Evolutionary conservation across 495 filamentous ascomycete genomes (phyloP), one percentile per base, ranked within the genome.

Genomic region (Aspergillus coremiiformis): DNA sequence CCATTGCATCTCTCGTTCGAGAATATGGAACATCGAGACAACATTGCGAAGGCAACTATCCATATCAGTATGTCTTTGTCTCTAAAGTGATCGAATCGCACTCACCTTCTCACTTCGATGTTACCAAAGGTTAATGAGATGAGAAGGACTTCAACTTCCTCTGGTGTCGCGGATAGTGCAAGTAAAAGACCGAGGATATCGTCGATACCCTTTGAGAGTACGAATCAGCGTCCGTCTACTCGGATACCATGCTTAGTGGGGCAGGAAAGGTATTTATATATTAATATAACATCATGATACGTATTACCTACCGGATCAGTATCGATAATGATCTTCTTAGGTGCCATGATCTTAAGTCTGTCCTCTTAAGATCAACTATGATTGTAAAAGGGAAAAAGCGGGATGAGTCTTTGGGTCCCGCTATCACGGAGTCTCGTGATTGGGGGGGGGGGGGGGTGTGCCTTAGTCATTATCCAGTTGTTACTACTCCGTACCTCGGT

Each of bases 121-220:
- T 99, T 99, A 24, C 93, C 93, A 66, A 90, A 96, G 0, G 88
- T 95, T 39, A 96, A 77, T 0, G 91, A 95, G 30, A 99, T 82
- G 53, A 99, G 73, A n/a, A 86, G 66, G 21, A 97, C 74, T 62
- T 97, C 88, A 15, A 97, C 75, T 55, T 96, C 92, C 56, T 95
- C 85, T 0, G 85, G 77, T n/a, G 76, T 78, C 17, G 90, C 84
- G 14, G 88, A 84, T 47, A 96, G 79, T 6, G 93, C 92, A 8
- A 97, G 80, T 44, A 98, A 73, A 57, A 89, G 67, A 7, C 89
- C 94, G 33, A 96, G 76, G 44, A 94, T 78, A 76, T 99, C 93
- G 68, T 99, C 93, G 59, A 90, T 86, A 43, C 93, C 93, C 89
- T 84, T 10, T 24, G 26, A 11, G 21, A n/a, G 17, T 27, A 26